Percentiles rank a stretch among this genome's conserved stretches.
phyloP scores from a whole-genome alignment of 2,329 filamentous ascomycete species.

The Pseudogymnoascus sp. region DNA sequence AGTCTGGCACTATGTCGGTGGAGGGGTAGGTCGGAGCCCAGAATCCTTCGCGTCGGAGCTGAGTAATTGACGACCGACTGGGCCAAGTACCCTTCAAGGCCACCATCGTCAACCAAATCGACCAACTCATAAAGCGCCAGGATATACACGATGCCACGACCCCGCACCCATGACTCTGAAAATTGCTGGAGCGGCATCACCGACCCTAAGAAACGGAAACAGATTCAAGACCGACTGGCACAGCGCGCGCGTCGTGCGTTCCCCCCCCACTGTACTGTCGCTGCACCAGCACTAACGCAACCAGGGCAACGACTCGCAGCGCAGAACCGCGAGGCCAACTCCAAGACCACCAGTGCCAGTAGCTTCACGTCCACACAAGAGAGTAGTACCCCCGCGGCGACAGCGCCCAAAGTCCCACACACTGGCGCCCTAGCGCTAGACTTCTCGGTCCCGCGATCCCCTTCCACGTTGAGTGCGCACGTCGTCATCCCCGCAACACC shows the following conservation, averaged over 20 bases:
- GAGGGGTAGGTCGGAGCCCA: not conserved
- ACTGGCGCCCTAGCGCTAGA: not conserved
- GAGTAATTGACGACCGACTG: not conserved
- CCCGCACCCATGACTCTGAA: not conserved
- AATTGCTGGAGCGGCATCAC: constrained; percentile 16
- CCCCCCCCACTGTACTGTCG: not conserved
- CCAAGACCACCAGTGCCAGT: not conserved
- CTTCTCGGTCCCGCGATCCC: not conserved
- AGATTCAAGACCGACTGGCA: constrained; percentile 19
- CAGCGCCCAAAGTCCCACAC: not conserved
- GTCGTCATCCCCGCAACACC: not conserved
- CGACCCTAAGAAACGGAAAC: constrained; percentile 17
- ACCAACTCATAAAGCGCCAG: not conserved
- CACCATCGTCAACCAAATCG: not conserved
- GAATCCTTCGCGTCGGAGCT: not conserved
- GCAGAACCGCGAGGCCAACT: not conserved
- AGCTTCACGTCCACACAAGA: not conserved
- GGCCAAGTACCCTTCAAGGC: not conserved
- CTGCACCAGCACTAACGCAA: not conserved
- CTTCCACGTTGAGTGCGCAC: not conserved
- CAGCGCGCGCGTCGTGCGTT: constrained; percentile 19
- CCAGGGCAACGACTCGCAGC: not conserved
- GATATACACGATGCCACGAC: not conserved
- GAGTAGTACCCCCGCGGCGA: not conserved
- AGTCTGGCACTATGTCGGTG: not conserved